Evolutionary conservation across 2,329 filamentous ascomycete genomes (phyloP), one percentile per base, ranked within the genome.

Genomic region (Aspergillus puulaauensis): DNA sequence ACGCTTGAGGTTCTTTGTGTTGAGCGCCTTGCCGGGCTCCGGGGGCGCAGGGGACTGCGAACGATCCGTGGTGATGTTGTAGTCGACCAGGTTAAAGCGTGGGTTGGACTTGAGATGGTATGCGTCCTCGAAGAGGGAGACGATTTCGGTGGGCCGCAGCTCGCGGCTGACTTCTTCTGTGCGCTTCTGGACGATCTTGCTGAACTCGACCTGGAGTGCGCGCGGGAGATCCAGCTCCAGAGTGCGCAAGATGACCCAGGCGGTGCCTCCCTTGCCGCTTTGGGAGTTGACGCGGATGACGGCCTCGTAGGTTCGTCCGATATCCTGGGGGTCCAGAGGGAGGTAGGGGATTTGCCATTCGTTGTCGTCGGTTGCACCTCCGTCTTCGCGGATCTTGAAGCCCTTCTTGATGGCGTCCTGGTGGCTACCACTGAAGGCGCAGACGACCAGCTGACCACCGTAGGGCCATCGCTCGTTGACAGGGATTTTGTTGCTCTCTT

Each of bases 211-310:
- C 77, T 98, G 93, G 52, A 98, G 84, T 53, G 92, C 92, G 61
- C 95, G 90, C 15, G 95, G 95, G 52, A 98, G 85, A 74, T 98
- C 95, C 68, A 98, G 89, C 70, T 95, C 86, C 61, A 98, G 86
- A 69, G 91, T 89, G 66, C 90, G 88, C 72, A 93, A 87, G 72
- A 98, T 93, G 71, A 98, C 90, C 90, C 91, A 98, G 51, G 93
- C 93, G 59, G 91, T 88, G 67, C 95, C 95, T 61, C 93, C 93
- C 80, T 99, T 98, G 64, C 93, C 93, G 67, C 87, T 91, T 75
- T 98, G 93, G 17, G 91, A 96, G 81, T 98, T 99, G 83, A 98
- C 93, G 59, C 93, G 90, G 72, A 98, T 98, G 71, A 98, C 90
- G 58, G 93, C 93, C 77, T 98, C 93, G 83, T 98, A 98, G n/a